Evolutionary conservation across 768 basidiomycete genomes (phyloP), one percentile per base, ranked within the genome.

Genomic region (Termitomyces bulborhizus): DNA sequence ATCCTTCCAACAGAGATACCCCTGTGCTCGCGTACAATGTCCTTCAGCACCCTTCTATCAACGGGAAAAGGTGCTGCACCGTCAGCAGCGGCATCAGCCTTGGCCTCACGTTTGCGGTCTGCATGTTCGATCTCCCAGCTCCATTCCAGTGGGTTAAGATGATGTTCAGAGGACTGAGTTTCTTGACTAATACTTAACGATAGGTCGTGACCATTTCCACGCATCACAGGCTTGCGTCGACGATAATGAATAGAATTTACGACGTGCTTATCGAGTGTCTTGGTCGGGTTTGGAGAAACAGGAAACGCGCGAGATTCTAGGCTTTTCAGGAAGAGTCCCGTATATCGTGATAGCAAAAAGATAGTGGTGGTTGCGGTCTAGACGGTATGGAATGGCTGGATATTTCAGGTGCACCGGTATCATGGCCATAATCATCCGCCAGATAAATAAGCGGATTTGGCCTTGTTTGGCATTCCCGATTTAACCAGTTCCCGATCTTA

Each of bases 1-100:
- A 93, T 89, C 21, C 84, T 73, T 3, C 79, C 87, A 15, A 91
- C 88, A 24, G 85, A 81, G 13, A 75, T 69, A 21, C 72, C 77
- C 70, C 85, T 79, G 61, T 83, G 85, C 64, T 90, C 87, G 46
- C 82, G 75, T 7, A 93, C 84, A 42, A 93, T 83, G 60, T 90
- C 88, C 68, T 83, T 86, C 57, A 93, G 73, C 21, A 90, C 75
- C 53, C 77, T 77, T 53, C 90, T 72, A 69, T 93, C 91, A 26
- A 93, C 84, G 52, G 82, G 82, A 62, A 93, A 90, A 24, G 86
- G 86, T 5, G 76, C 77, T 9, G 77, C 73, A 34, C 79, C 80
- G 61, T 89, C 86, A 18, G 83, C 61, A 3, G 78, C 78, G 13
- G 79, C 78, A 58, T 90, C 88, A 2, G 79, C 81, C 61, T 77